Evolutionary conservation across 1,139 yeast genomes (phyloP).

Genomic region (Nakaseomyces sp.): DNA sequence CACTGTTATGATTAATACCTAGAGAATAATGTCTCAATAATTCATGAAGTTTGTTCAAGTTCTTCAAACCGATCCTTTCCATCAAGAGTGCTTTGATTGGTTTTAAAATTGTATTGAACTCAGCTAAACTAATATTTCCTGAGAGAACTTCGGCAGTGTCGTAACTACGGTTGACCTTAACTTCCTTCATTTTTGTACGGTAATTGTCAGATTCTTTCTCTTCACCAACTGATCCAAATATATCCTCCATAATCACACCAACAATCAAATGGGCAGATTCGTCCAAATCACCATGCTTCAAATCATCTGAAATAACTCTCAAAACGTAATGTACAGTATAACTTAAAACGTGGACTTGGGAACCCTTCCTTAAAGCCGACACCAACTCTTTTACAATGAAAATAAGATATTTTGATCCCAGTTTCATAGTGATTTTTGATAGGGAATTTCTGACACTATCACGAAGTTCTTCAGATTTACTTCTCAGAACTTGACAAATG

Average conservation of each 20-base stretch:
- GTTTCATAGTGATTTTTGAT: slow-evolving; percentile 50
- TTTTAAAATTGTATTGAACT: slow-evolving; percentile 51
- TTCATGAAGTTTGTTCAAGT: slow-evolving; percentile 72
- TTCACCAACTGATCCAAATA: slow-evolving; percentile 85
- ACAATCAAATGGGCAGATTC: slow-evolving; percentile 54
- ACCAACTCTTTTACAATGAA: slow-evolving; percentile 72
- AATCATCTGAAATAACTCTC: slow-evolving; percentile 39
- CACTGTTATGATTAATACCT: slow-evolving; percentile 65
- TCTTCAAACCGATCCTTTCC: slow-evolving; percentile 58
- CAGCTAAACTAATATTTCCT: slow-evolving; percentile 49
- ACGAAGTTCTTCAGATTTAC: slow-evolving; percentile 80
- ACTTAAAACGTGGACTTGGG: slow-evolving; percentile 89
- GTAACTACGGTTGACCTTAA: slow-evolving; percentile 77
- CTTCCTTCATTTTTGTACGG: slow-evolving; percentile 79
- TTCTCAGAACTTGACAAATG: slow-evolving; percentile 78
- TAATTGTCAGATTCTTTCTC: slow-evolving; percentile 95
- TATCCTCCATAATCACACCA: slow-evolving; percentile 80
- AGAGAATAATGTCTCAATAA: slow-evolving; percentile 63
- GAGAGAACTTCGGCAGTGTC: slow-evolving; percentile 80
- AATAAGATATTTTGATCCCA: slow-evolving; percentile 68
- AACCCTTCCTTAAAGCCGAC: slow-evolving; percentile 75
- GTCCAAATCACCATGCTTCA: slow-evolving; percentile 69
- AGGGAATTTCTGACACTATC: slow-evolving; percentile 77
- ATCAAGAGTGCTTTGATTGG: slow-evolving; percentile 62
- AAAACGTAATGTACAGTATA: slow-evolving; percentile 73